Percentiles rank a stretch among this genome's conserved stretches.
Conservation (phyloP, 2,329 filamentous ascomycete genomes). For the Sporothrix brunneoviolacea region DNA sequence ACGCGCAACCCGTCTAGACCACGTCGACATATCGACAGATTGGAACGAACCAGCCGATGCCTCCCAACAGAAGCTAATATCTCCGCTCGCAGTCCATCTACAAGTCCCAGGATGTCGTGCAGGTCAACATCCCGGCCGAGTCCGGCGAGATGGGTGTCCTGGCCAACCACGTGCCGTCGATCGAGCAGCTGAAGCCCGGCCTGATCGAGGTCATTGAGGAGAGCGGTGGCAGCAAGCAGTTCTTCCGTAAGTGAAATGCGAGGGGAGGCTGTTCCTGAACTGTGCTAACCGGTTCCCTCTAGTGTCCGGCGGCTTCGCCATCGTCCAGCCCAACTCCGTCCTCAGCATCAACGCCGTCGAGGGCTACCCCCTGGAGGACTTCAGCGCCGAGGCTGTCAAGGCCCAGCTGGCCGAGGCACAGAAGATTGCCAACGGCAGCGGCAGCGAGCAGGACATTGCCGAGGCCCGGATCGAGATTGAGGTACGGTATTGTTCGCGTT, state of each 20-base stretch:
- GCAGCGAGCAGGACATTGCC: slow-evolving; percentile 94
- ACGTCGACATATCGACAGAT: no score
- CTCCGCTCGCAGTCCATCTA: slow-evolving; percentile 48
- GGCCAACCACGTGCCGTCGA: slow-evolving; percentile 96
- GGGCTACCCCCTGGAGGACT: slow-evolving; percentile 90
- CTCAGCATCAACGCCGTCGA: slow-evolving; percentile 99
- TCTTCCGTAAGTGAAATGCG: slow-evolving; percentile 74
- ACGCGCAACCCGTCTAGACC: no score
- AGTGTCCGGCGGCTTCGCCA: slow-evolving; percentile 96
- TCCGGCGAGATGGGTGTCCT: slow-evolving; percentile 99
- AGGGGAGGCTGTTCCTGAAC: no score
- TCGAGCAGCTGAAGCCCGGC: slow-evolving; percentile 97
- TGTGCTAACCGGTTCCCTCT: no score
- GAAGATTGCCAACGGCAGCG: slow-evolving; percentile 84
- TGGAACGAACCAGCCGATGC: no score
- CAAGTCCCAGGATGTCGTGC: slow-evolving; percentile 66
- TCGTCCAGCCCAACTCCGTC: slow-evolving; percentile 88
- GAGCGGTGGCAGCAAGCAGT: slow-evolving; percentile 83
- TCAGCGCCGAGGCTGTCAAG: slow-evolving; percentile 84
- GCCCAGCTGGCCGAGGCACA: slow-evolving; percentile 90
- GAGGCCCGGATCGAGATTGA: slow-evolving; percentile 99
- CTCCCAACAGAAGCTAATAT: slow-evolving; percentile 2
- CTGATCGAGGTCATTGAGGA: slow-evolving; percentile 95
- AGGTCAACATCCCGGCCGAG: slow-evolving; percentile 98
- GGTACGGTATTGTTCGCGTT: slow-evolving; percentile 47